A percentile compares a stretch with the other conserved stretches of the same genome.
phyloP scores from a whole-genome alignment of 495 filamentous ascomycete species.

The Penicillium steckii region DNA sequence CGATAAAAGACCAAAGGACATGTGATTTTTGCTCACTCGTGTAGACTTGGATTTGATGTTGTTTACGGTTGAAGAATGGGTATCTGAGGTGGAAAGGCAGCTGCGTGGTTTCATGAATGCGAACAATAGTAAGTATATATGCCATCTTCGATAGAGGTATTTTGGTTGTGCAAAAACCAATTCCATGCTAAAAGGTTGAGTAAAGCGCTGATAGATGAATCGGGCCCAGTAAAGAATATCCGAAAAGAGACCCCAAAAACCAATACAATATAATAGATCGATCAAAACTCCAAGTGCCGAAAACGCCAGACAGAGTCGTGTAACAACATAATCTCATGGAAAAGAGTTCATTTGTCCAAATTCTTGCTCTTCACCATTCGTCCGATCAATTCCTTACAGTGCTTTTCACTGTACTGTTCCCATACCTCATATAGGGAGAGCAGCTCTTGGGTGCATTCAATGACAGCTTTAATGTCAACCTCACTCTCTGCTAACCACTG shows the following conservation, averaged over 20 bases:
- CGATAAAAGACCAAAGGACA: no score
- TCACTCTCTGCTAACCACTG: constrained; percentile 90
- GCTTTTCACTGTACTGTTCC: constrained; percentile 86
- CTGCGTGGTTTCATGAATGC: no score
- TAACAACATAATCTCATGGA: not conserved
- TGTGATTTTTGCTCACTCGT: no score
- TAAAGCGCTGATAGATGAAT: no score
- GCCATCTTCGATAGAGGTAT: no score
- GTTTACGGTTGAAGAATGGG: no score
- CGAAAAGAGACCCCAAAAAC: not conserved
- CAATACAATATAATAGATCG: not conserved
- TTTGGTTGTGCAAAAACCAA: no score
- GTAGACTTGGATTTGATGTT: no score
- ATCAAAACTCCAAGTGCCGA: constrained; percentile 1
- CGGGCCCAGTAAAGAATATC: no score
- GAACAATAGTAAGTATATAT: no score
- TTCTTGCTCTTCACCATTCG: constrained; percentile 81
- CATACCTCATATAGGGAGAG: constrained; percentile 93
- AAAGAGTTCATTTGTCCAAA: constrained; percentile 62
- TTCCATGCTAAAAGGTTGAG: no score
- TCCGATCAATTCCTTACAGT: constrained; percentile 71
- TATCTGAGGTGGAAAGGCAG: no score
- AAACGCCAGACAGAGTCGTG: not conserved
- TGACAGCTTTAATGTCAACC: constrained; percentile 86
- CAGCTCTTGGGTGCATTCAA: constrained; percentile 92